phyloP scores from a whole-genome alignment of 176 grass and related monocot genomes.

The Aegilops longissima region DNA sequence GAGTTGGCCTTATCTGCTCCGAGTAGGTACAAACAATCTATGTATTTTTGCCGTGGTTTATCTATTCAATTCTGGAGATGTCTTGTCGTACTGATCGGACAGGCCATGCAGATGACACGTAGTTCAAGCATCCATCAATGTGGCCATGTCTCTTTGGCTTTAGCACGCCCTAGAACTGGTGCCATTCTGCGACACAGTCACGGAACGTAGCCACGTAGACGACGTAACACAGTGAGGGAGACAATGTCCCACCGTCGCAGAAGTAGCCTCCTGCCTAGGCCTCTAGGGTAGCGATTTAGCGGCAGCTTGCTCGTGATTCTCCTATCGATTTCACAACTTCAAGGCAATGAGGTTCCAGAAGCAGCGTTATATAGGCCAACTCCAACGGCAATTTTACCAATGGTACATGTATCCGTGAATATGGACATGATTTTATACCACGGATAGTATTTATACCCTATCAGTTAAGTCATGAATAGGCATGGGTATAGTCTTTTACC shows the following conservation, averaged over 20 bases:
- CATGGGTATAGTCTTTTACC: too few species aligned
- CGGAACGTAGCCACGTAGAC: not conserved
- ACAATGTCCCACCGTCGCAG: not conserved
- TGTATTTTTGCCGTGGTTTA: too few species aligned
- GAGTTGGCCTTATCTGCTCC: too few species aligned
- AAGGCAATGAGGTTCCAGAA: not conserved
- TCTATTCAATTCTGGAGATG: too few species aligned
- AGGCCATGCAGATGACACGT: not conserved
- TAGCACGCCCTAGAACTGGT: not conserved
- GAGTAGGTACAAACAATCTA: too few species aligned
- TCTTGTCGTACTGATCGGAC: not conserved
- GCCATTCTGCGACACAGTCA: not conserved
- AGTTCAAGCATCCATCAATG: not conserved
- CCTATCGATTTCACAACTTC: not conserved
- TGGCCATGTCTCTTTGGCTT: slow-evolving; percentile 10
- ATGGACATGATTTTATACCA: too few species aligned
- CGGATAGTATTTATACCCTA: too few species aligned
- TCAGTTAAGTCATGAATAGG: too few species aligned
- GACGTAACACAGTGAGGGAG: not conserved
- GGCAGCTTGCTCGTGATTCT: not conserved
- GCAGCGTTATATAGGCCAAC: not conserved
- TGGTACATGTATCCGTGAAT: too few species aligned
- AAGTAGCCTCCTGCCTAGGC: not conserved
- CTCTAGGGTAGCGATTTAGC: not conserved
- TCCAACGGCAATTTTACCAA: too few species aligned